Conservation (phyloP, 2,329 filamentous ascomycete species). For the Orbilia quercus region DNA sequence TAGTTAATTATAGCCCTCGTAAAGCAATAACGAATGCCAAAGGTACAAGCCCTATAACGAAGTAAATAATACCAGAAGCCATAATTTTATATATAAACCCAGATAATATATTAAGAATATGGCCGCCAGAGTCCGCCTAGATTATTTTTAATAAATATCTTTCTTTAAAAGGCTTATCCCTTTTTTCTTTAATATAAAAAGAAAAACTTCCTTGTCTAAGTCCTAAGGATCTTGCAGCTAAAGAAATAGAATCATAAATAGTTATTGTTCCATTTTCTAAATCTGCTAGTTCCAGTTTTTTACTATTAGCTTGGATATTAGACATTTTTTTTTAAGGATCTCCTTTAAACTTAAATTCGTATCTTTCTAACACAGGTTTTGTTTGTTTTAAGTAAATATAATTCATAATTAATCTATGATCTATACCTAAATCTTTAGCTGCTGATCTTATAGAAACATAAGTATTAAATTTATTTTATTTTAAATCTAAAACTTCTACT, state of each 20-base stretch:
- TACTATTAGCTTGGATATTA: slow-evolving; percentile 18
- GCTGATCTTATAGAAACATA: slow-evolving; percentile 14
- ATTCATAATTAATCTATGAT: slow-evolving; percentile 1
- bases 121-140: no score
- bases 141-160: slow-evolving; percentile 11
- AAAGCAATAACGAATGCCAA: slow-evolving; percentile 43
- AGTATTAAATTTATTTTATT: slow-evolving; percentile 15
- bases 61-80: slow-evolving; percentile 44
- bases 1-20: slow-evolving; percentile 36
- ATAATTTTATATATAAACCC: slow-evolving; percentile 51
- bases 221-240: slow-evolving; percentile 13
- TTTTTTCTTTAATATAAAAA: slow-evolving; percentile 10
- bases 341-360: slow-evolving; percentile 15
- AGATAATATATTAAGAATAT: slow-evolving; percentile 32
- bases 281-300: slow-evolving; percentile 16
- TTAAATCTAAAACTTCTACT: slow-evolving; percentile 20
- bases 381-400: slow-evolving; percentile 21
- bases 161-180: slow-evolving; percentile 12
- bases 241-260: slow-evolving; percentile 11
- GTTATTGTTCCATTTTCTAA: slow-evolving; percentile 11
- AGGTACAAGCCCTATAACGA: slow-evolving; percentile 32
- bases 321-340: slow-evolving; percentile 5
- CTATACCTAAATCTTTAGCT: slow-evolving; percentile 3
- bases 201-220: slow-evolving; percentile 12
- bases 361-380: slow-evolving; percentile 18